Evolutionary conservation across 2,329 filamentous ascomycete species (phyloP).

Genomic region (Paecilomyces niveus): DNA sequence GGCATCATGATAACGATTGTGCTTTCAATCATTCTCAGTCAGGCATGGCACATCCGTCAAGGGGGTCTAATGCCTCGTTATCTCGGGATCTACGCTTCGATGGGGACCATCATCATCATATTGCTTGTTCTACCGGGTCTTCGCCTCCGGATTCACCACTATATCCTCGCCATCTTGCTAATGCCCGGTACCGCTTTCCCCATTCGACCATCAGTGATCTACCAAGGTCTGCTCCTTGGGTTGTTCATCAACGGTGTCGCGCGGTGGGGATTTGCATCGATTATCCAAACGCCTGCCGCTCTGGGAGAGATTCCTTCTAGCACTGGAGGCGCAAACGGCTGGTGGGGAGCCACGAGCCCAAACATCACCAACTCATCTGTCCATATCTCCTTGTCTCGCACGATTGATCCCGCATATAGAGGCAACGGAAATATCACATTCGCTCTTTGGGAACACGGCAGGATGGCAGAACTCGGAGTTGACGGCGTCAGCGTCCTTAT

Average conservation of each 20-base stretch:
- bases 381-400: conserved; percentile 37
- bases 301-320: conserved; percentile 49
- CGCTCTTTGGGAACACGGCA: conserved; percentile 32
- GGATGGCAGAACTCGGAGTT: conserved; percentile 33
- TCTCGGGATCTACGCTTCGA: conserved; percentile 67
- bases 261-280: conserved; percentile 84
- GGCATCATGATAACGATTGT: conserved; percentile 69
- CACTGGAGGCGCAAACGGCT: conserved; percentile 34
- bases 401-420: conserved; percentile 18
- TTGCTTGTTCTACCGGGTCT: conserved; percentile 67
- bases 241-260: conserved; percentile 92
- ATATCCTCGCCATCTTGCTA: conserved; percentile 79
- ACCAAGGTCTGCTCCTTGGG: conserved; percentile 82
- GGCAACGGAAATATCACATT: conserved; percentile 43
- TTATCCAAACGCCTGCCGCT: conserved; percentile 72
- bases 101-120: conserved; percentile 60
- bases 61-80: conserved; percentile 75
- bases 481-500: conserved; percentile 56
- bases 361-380: conserved; percentile 47
- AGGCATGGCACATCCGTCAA: conserved; percentile 78
- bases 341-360: conserved; percentile 38
- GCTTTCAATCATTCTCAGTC: conserved; percentile 59
- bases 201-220: conserved; percentile 74
- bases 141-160: conserved; percentile 86
- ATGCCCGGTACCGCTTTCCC: conserved; percentile 85